Conservation (phyloP, 805 yeast genomes). For the Sugiyamaella smithiae region DNA sequence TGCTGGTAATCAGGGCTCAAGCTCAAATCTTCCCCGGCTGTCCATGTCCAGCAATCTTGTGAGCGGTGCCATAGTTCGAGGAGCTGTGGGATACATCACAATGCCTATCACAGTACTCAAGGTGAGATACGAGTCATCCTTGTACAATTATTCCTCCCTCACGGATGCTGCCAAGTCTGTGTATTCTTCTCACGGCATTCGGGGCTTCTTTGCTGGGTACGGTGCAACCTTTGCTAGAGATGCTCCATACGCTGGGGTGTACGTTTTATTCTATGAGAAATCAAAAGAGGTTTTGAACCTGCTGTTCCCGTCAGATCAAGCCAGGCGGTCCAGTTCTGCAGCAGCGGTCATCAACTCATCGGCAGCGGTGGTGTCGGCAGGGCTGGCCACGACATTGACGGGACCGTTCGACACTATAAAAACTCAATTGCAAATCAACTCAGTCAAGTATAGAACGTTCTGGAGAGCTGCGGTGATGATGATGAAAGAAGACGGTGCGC, state of each 20-base stretch:
- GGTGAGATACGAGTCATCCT: slow-evolving; percentile 81
- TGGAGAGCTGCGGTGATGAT: slow-evolving; percentile 40
- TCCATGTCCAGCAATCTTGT: slow-evolving; percentile 64
- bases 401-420: slow-evolving; percentile 95
- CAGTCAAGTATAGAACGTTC: slow-evolving; percentile 44
- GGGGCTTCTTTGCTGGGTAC: slow-evolving; percentile 83
- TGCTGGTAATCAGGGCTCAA: slow-evolving; percentile 14
- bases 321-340: slow-evolving; percentile 32
- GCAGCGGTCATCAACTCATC: slow-evolving; percentile 63
- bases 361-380: slow-evolving; percentile 79
- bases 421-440: slow-evolving; percentile 80
- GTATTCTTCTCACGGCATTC: slow-evolving; percentile 48
- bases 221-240: slow-evolving; percentile 86
- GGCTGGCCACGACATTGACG: slow-evolving; percentile 76
- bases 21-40: slow-evolving; percentile 58
- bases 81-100: slow-evolving; percentile 76
- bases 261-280: slow-evolving; percentile 80
- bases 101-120: slow-evolving; percentile 95
- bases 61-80: slow-evolving; percentile 78
- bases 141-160: slow-evolving; percentile 67
- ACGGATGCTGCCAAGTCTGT: slow-evolving; percentile 58
- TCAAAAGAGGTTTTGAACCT: slow-evolving; percentile 57
- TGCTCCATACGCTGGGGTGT: slow-evolving; percentile 95
- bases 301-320: slow-evolving; percentile 29
- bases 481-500: slow-evolving; percentile 45